Percentiles rank a stretch among this genome's conserved stretches.
Evolutionary conservation across 345 rosid species (phyloP).

Genomic region (Gossypium arboreum): DNA sequence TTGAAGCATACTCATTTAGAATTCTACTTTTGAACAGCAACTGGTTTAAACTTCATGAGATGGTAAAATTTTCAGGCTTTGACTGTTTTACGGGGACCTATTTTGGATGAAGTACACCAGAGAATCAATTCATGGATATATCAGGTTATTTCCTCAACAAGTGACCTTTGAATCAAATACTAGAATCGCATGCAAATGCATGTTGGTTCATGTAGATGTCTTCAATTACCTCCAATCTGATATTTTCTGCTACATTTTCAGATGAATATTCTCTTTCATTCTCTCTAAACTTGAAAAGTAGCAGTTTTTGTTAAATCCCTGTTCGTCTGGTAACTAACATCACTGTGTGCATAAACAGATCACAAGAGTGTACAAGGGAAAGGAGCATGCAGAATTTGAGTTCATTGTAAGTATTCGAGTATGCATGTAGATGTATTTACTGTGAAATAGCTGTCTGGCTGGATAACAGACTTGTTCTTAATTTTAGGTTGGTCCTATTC

Average conservation of each 20-base stretch:
- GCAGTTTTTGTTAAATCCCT: not conserved
- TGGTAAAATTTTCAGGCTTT: constrained; percentile 19
- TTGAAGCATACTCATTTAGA: constrained; percentile 1
- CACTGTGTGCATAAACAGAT: constrained; percentile 33
- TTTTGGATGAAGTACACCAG: constrained; percentile 66
- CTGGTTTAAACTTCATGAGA: constrained; percentile 27
- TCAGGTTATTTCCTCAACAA: constrained; percentile 37
- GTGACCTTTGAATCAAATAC: not conserved
- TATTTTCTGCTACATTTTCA: not conserved
- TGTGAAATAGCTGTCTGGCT: not conserved
- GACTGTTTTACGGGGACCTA: constrained; percentile 46
- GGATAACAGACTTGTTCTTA: not conserved
- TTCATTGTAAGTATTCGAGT: constrained; percentile 60
- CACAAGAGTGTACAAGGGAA: constrained; percentile 82
- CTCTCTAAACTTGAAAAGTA: not conserved
- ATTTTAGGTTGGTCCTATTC: constrained; percentile 65
- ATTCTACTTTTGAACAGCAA: not conserved
- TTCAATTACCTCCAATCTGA: not conserved
- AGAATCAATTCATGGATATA: constrained; percentile 59
- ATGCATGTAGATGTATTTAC: not conserved
- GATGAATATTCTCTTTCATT: not conserved
- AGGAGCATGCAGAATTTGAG: constrained; percentile 85
- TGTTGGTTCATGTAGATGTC: not conserved
- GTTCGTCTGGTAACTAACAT: not conserved
- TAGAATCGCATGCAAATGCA: not conserved